phyloP scores from a whole-genome alignment of 805 yeast genomes.

The Zygosaccharomyces gambellarensis region DNA sequence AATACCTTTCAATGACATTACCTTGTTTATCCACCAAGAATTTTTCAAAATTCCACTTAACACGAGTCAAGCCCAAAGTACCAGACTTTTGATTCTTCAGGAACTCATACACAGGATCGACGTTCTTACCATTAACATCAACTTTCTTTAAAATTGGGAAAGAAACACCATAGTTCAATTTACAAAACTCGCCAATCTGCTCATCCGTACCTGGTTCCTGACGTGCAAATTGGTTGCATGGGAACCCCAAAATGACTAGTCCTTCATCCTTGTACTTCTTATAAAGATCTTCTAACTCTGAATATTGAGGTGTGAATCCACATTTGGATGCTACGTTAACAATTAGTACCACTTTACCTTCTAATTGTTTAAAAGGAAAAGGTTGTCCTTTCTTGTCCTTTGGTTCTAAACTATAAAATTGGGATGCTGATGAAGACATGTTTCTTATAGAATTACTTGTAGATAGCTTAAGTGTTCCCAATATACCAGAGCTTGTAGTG shows the following conservation, averaged over 20 bases:
- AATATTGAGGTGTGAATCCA: conserved; percentile 71
- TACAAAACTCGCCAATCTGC: conserved; percentile 70
- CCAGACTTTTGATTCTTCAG: conserved; percentile 63
- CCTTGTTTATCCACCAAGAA: conserved; percentile 54
- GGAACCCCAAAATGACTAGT: conserved; percentile 72
- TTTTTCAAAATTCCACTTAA: conserved; percentile 80
- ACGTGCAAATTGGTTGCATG: conserved; percentile 83
- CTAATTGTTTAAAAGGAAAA: conserved; percentile 54
- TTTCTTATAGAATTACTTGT: neutral
- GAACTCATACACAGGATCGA: conserved; percentile 75
- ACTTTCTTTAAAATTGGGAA: conserved; percentile 86
- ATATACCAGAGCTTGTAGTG: neutral
- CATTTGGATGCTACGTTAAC: conserved; percentile 90
- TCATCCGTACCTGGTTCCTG: conserved; percentile 70
- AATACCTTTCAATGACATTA: conserved; percentile 52
- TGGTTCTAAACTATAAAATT: conserved; percentile 63
- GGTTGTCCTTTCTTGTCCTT: conserved; percentile 53
- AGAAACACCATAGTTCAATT: conserved; percentile 78
- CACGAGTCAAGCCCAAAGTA: conserved; percentile 60
- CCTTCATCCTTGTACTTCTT: conserved; percentile 60
- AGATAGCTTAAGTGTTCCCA: neutral
- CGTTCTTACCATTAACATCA: conserved; percentile 80
- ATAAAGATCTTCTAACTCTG: conserved; percentile 64
- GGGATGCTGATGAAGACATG: conserved; percentile 31
- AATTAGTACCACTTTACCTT: conserved; percentile 75